These are phyloP conservation scores for Hyaloperonospora arabidopsidis DNA, from an alignment of 352 stramenopile species.

Conservation along the genomic window DNA sequence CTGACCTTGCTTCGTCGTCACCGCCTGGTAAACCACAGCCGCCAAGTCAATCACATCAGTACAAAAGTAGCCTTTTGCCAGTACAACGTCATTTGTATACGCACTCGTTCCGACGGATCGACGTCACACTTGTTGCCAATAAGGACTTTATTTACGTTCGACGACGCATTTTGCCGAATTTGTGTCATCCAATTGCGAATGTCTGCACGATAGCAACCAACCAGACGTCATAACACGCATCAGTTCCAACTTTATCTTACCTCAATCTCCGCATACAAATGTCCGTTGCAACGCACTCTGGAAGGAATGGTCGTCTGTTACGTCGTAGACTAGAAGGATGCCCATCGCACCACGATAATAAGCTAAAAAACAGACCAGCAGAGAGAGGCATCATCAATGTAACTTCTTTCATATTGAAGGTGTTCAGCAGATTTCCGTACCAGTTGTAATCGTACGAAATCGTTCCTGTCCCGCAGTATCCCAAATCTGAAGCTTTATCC, in stretches of 20 bases:
- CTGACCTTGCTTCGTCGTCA: slow-evolving; percentile 90
- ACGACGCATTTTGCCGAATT: slow-evolving; percentile 96
- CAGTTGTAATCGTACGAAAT: slow-evolving; percentile 84
- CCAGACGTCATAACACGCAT: slow-evolving; percentile 1
- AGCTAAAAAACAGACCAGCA: slow-evolving; percentile 26
- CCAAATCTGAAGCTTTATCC: slow-evolving; percentile 88
- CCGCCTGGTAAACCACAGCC: slow-evolving; percentile 39
- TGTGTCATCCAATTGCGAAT: slow-evolving; percentile 89
- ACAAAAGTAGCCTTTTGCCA: neutral
- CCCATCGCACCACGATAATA: slow-evolving; percentile 90
- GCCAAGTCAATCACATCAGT: neutral
- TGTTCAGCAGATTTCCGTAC: slow-evolving; percentile 16
- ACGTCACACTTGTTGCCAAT: slow-evolving; percentile 99
- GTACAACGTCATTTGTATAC: slow-evolving; percentile 7
- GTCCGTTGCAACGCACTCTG: slow-evolving; percentile 50
- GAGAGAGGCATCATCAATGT: neutral
- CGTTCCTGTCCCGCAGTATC: slow-evolving; percentile 84
- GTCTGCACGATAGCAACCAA: slow-evolving; percentile 30
- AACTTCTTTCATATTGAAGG: neutral
- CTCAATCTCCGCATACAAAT: neutral
- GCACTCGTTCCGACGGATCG: slow-evolving; percentile 89
- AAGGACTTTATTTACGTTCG: slow-evolving; percentile 99
- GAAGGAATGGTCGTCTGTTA: slow-evolving; percentile 89
- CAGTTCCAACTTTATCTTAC: neutral
- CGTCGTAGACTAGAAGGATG: slow-evolving; percentile 90